Conservation (phyloP, 1,284 basidiomycete species). For the Sanguinoderma infundibulare region DNA sequence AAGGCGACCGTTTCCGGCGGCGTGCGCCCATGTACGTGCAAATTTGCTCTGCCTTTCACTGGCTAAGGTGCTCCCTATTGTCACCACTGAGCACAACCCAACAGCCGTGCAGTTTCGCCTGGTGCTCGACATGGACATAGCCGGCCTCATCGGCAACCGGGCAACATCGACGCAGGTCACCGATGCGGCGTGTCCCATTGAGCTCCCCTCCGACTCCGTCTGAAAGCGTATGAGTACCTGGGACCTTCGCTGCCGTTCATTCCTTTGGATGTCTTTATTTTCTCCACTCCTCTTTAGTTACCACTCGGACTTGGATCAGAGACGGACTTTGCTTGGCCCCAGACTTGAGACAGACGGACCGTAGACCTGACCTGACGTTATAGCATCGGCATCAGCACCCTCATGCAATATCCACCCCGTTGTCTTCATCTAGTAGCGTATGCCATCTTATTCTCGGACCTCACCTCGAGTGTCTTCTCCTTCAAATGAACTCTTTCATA, state of each 20-base stretch:
- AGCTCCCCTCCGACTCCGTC: conserved; percentile 59
- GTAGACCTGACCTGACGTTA: conserved; percentile 11
- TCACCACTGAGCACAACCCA: not conserved
- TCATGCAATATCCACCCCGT: conserved; percentile 21
- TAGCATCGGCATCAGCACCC: conserved; percentile 12
- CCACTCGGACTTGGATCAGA: not conserved
- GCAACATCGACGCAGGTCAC: conserved; percentile 60
- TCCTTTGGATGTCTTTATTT: conserved; percentile 5
- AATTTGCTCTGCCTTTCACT: not conserved
- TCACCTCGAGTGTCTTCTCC: not conserved
- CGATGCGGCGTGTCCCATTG: conserved; percentile 76
- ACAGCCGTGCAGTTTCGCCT: conserved; percentile 73
- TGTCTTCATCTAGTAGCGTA: conserved; percentile 22
- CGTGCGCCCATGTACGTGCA: conserved; percentile 61
- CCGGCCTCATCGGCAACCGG: conserved; percentile 64
- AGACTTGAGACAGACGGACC: conserved; percentile 22
- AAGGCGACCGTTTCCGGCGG: conserved; percentile 51
- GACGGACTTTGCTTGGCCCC: not conserved
- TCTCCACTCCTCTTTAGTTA: not conserved
- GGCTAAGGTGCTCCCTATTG: not conserved
- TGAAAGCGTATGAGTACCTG: conserved; percentile 32
- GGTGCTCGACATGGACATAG: conserved; percentile 69
- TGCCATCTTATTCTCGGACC: conserved; percentile 22
- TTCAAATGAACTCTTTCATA: not conserved
- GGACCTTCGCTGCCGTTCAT: conserved; percentile 3